Base-by-base conservation (phyloP, 495 filamentous ascomycete genomes). In the Xylaria sp. region DNA sequence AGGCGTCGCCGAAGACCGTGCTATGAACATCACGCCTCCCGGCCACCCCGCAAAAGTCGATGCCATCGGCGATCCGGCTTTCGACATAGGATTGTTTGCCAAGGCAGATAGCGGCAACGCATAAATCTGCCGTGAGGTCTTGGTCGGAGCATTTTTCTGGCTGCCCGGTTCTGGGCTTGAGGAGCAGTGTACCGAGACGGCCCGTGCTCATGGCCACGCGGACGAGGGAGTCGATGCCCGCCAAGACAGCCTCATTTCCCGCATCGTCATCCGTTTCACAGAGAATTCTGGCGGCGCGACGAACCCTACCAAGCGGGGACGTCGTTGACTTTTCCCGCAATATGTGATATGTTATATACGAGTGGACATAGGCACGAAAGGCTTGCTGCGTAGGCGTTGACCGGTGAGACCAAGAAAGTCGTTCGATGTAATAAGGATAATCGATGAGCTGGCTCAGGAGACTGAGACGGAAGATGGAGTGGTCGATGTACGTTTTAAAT, bases 51-150 rank as follows among this genome's bases (percentile, higher is more conserved):
- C 61, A 50, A 15, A 46, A 46, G 17, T 64, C 6, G 26, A 37
- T 8, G 9, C 61, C 61, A 17, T 48, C 26, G 5, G 43, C 17
- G 11, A 50, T 64, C 11, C 48, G 43, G 21, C 61, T 35, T 11
- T 64, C 19, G 24, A 64, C 43, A 21, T 50, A 64, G 1, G 61
- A 50, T 11, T n/a, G 1, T 21, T 35, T 46, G 21, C 43, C 26
- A n/a, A 64, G 61, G 7, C 35, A 50, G 43, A 64, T n/a, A 17
- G 61, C 41, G 7, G 61, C 61, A 50, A 64, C 43, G 17, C 33
- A 48, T 35, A 33, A 33, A 48, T 64, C 61, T 19, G 61, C 61
- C 17, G 48, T 21, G 24, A 48, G 61, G 7, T 48, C 43, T 61
- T 12, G 6, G 26, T 64, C 43, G 43, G 26, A 35, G n/a, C 58